These are phyloP conservation scores for Metschnikowia sp. DNA, from an alignment of 805 yeast species.

Conservation along the genomic window DNA sequence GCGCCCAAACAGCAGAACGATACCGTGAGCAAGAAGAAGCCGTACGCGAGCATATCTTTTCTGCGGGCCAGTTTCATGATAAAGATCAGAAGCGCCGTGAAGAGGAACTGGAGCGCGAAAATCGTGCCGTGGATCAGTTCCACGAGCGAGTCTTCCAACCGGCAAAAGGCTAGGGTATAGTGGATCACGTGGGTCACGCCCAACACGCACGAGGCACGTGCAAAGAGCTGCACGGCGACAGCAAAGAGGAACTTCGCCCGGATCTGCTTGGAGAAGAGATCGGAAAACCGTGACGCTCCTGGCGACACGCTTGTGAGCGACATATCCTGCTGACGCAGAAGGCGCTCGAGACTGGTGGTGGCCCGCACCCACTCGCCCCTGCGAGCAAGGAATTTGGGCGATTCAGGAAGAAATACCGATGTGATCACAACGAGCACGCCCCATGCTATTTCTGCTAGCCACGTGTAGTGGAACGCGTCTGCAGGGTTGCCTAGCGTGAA, in stretches of 20 bases:
- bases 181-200: conserved; percentile 6
- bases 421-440: conserved; percentile 6
- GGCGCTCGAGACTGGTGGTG: conserved; percentile 4
- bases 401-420: conserved; percentile 12
- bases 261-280: neutral
- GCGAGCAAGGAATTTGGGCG: conserved; percentile 10
- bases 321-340: conserved; percentile 1
- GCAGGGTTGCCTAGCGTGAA: neutral
- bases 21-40: conserved; percentile 34
- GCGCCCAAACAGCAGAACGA: conserved; percentile 34
- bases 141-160: conserved; percentile 3
- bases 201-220: conserved; percentile 4
- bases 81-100: conserved; percentile 43
- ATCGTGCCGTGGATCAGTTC: conserved; percentile 14
- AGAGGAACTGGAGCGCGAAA: conserved; percentile 37
- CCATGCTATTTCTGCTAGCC: conserved; percentile 12
- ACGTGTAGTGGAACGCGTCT: conserved; percentile 9
- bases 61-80: conserved; percentile 44
- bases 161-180: conserved; percentile 12
- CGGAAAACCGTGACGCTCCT: neutral
- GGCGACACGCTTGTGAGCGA: conserved; percentile 5
- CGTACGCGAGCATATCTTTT: conserved; percentile 45
- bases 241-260: conserved; percentile 3
- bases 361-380: conserved; percentile 12
- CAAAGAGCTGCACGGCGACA: conserved; percentile 8